Evolutionary conservation across 495 filamentous ascomycete species (phyloP).

Genomic region (Jackrogersella multiformis): DNA sequence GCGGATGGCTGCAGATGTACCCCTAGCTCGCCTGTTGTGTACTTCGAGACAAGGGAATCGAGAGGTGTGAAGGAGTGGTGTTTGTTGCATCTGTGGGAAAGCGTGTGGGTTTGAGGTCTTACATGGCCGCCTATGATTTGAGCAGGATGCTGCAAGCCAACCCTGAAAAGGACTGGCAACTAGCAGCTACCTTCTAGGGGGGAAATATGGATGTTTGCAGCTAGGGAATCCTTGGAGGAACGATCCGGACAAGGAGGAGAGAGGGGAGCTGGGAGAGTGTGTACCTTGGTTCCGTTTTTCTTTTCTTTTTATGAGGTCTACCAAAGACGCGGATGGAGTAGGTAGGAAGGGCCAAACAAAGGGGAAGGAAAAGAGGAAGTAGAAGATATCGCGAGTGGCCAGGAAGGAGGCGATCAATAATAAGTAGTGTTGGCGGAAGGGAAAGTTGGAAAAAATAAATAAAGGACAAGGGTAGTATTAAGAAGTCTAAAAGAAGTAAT

Average conservation of each 20-base stretch:
- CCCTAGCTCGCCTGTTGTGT: slow-evolving; percentile 46
- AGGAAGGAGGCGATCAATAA: slow-evolving; percentile 45
- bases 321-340: background rate
- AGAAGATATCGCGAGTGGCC: slow-evolving; percentile 38
- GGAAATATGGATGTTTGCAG: slow-evolving; percentile 44
- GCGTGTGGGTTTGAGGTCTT: slow-evolving; percentile 41
- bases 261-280: slow-evolving; percentile 7
- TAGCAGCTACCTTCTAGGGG: slow-evolving; percentile 43
- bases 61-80: slow-evolving; percentile 42
- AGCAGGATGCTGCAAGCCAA: slow-evolving; percentile 41
- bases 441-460: slow-evolving; percentile 24
- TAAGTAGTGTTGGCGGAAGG: slow-evolving; percentile 36
- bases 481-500: slow-evolving; percentile 41
- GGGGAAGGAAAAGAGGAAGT: slow-evolving; percentile 35
- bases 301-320: slow-evolving; percentile 11
- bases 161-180: slow-evolving; percentile 45
- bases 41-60: slow-evolving; percentile 44
- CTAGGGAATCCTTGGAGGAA: slow-evolving; percentile 40
- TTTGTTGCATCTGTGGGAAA: slow-evolving; percentile 43
- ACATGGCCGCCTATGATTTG: slow-evolving; percentile 48
- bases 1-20: slow-evolving; percentile 52
- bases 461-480: slow-evolving; percentile 36
- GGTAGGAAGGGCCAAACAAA: slow-evolving; percentile 37
- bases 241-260: slow-evolving; percentile 31
- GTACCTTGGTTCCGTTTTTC: slow-evolving; percentile 24